phyloP scores from a whole-genome alignment of 352 stramenopile genomes.

The Globisporangium spinosum region DNA sequence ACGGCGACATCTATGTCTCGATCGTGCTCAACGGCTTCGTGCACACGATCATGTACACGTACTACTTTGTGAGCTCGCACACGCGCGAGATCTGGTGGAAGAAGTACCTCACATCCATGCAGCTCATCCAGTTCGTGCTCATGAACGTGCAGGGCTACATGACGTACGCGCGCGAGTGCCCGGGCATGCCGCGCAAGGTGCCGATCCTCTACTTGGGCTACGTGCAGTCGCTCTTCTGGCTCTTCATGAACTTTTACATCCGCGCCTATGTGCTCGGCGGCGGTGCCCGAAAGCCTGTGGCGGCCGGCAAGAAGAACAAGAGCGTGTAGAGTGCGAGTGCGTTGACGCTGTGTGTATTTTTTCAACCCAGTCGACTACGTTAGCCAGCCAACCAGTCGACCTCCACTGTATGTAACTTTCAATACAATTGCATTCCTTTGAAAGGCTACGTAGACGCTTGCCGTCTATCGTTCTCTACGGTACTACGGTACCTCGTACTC shows the following conservation, averaged over 20 bases:
- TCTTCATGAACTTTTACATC: conserved; percentile 98
- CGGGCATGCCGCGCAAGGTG: conserved; percentile 77
- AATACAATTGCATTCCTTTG: not conserved
- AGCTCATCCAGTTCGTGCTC: conserved; percentile 93
- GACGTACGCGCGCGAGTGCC: conserved; percentile 84
- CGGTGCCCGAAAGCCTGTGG: not conserved
- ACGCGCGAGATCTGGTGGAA: conserved; percentile 98
- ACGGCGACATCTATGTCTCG: conserved; percentile 96
- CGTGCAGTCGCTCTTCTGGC: conserved; percentile 92
- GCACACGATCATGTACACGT: conserved; percentile 99
- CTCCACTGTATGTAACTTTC: not conserved
- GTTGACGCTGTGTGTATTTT: not conserved
- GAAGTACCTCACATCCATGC: conserved; percentile 93
- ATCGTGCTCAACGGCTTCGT: conserved; percentile 97
- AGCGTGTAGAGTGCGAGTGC: not conserved
- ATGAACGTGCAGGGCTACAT: conserved; percentile 80
- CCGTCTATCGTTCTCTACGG: not conserved
- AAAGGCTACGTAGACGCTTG: not conserved
- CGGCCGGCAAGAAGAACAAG: conserved; percentile 1
- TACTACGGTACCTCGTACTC: not conserved
- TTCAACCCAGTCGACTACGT: not conserved
- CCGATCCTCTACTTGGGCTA: conserved; percentile 92
- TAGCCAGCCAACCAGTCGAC: not conserved
- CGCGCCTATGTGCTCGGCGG: conserved; percentile 21
- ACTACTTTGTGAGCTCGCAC: conserved; percentile 98